Percentiles rank a stretch among this genome's conserved stretches.
These are phyloP conservation scores for Ogataea wickerhamii DNA, from an alignment of 805 yeast species.

Conservation along the genomic window DNA sequence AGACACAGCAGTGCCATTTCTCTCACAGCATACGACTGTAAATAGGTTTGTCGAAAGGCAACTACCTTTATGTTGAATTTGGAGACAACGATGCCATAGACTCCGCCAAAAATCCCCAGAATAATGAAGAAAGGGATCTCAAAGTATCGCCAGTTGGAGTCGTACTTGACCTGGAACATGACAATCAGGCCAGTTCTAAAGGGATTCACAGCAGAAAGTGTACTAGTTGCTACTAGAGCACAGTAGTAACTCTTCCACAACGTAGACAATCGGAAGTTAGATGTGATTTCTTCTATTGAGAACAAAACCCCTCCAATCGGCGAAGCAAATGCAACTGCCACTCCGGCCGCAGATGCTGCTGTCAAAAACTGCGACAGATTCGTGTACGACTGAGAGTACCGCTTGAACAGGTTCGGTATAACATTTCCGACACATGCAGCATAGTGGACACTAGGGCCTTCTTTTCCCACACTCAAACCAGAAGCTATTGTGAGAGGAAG, in stretches of 20 bases:
- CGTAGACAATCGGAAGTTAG: constrained; percentile 68
- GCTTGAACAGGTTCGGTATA: constrained; percentile 53
- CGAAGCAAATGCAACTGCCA: constrained; percentile 95
- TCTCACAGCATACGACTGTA: constrained; percentile 54
- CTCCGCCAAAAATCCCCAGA: constrained; percentile 87
- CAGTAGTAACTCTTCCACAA: constrained; percentile 92
- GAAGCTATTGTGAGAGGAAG: constrained; percentile 90
- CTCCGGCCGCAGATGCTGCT: constrained; percentile 97
- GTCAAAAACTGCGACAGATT: constrained; percentile 59
- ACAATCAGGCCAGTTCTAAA: constrained; percentile 94
- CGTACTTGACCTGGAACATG: constrained; percentile 86
- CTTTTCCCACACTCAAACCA: constrained; percentile 93
- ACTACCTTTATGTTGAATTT: constrained; percentile 74
- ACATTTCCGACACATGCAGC: constrained; percentile 94
- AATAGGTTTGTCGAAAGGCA: constrained; percentile 68
- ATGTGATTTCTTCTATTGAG: constrained; percentile 85
- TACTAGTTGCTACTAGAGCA: constrained; percentile 80
- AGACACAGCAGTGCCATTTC: constrained; percentile 70
- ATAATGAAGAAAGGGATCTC: constrained; percentile 79
- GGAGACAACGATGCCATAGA: constrained; percentile 77
- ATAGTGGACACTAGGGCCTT: constrained; percentile 97
- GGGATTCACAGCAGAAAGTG: constrained; percentile 79
- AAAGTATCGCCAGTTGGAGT: constrained; percentile 78
- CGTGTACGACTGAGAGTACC: constrained; percentile 43
- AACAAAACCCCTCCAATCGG: constrained; percentile 97